Conservation (phyloP, 805 yeast species). For the Soucietia sequanensis region DNA sequence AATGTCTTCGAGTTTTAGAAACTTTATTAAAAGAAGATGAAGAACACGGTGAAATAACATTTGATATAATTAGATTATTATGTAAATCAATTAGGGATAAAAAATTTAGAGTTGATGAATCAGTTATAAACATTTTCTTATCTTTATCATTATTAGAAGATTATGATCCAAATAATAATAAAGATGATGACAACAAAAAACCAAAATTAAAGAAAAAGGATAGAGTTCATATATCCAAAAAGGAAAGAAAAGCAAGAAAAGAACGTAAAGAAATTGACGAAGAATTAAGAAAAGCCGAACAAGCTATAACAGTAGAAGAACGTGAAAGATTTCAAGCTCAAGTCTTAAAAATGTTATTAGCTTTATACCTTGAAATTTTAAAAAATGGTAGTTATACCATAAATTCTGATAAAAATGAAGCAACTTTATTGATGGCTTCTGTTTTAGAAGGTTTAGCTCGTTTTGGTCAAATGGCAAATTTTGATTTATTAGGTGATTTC, state of each 20-base stretch:
- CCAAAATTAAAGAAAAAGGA: slow-evolving; percentile 76
- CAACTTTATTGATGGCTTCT: slow-evolving; percentile 63
- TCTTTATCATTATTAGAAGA: slow-evolving; percentile 66
- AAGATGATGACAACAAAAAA: slow-evolving; percentile 33
- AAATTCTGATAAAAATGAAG: slow-evolving; percentile 47
- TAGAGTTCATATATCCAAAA: slow-evolving; percentile 86
- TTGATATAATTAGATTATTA: slow-evolving; percentile 67
- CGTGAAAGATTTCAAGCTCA: slow-evolving; percentile 84
- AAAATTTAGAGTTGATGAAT: slow-evolving; percentile 78
- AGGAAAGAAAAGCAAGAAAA: slow-evolving; percentile 82
- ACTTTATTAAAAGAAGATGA: slow-evolving; percentile 71
- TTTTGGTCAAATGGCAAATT: slow-evolving; percentile 89
- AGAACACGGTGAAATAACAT: slow-evolving; percentile 75
- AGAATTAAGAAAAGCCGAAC: slow-evolving; percentile 85
- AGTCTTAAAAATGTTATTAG: slow-evolving; percentile 68
- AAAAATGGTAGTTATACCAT: slow-evolving; percentile 38
- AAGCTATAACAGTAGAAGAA: slow-evolving; percentile 82
- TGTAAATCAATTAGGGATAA: slow-evolving; percentile 71
- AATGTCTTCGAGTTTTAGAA: slow-evolving; percentile 66
- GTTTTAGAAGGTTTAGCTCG: slow-evolving; percentile 89
- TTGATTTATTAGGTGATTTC: slow-evolving; percentile 90
- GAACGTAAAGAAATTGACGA: slow-evolving; percentile 86
- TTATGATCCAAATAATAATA: slow-evolving; percentile 65
- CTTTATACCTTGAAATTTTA: slow-evolving; percentile 75
- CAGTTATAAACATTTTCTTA: slow-evolving; percentile 69